Base-by-base conservation (phyloP, 2,329 filamentous ascomycete genomes). In the Fusarium pilosicola region DNA sequence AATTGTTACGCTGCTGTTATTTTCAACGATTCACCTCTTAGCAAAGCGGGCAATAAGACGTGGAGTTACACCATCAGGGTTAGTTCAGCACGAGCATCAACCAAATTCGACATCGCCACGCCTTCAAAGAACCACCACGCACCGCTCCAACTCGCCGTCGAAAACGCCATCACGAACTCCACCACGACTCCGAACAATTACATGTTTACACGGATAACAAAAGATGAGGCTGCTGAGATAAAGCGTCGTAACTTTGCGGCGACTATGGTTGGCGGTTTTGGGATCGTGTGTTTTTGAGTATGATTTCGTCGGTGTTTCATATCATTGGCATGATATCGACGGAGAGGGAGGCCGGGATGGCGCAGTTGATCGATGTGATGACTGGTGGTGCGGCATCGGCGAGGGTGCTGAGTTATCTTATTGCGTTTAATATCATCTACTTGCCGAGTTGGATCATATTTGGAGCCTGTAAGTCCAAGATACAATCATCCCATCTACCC, bases 331-430 rank as follows among this genome's bases (percentile, higher is more conserved):
- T 94, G 74, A 91, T 96, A 82, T 93, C 94, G 6, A 89, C 90
- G 6, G 94, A 97, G 82, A 86, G 94, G 59, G 94, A 97, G 83
- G 84, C 90, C 22, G 94, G 94, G 39, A 94, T 96, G 87, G 92
- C 92, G 10, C 93, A 94, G 70, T 85, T 97, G 13, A 89, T 97
- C 51, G 94, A 97, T 81, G 92, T 93, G 45, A 96, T 96, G 93
- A 94, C 94, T 84, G 91, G 93, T 1, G 93, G 92, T 64, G 87
- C 86, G 65, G 86, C 87, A 41, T 88, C 89, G 20, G 91, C 91
- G 8, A 87, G 94, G 20, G 85, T 96, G 6, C 76, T 94, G 10
- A 90, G 93, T 0, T 90, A 94, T 70, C 92, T 95, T 77, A 79
- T 94, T 30, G 88, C 93, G 0, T 94, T 96, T 75, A 89, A 92